These are phyloP conservation scores for Emergomyces orientalis DNA, from an alignment of 2,329 filamentous ascomycete species.

Conservation along the genomic window DNA sequence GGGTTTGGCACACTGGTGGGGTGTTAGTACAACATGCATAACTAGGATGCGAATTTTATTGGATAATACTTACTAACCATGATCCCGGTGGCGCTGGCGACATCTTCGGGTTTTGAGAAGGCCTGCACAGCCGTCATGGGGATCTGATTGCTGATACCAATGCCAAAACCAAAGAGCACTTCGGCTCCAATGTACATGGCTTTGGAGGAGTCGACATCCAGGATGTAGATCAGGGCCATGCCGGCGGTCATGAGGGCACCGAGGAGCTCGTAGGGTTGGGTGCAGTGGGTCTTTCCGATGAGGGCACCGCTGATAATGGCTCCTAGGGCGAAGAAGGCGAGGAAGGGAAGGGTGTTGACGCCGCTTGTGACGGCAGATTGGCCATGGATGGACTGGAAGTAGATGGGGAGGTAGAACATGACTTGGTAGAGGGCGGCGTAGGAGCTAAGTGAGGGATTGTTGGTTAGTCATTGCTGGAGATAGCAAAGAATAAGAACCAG, in stretches of 20 bases:
- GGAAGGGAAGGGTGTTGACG: constrained; percentile 17
- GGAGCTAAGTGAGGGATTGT: constrained; percentile 12
- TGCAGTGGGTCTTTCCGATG: constrained; percentile 12
- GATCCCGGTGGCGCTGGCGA: constrained; percentile 19
- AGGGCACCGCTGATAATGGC: too few species aligned
- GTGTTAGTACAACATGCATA: too few species aligned
- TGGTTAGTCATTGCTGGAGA: neutral
- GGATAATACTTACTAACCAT: constrained; percentile 12
- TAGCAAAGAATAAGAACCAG: too few species aligned
- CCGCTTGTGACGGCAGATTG: constrained; percentile 16
- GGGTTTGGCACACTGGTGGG: too few species aligned
- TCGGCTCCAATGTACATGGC: constrained; percentile 18
- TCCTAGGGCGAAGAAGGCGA: too few species aligned
- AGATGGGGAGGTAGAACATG: constrained; percentile 20
- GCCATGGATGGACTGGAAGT: constrained; percentile 19
- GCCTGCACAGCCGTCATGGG: constrained; percentile 19
- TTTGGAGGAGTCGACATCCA: constrained; percentile 13
- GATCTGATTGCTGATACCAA: constrained; percentile 20
- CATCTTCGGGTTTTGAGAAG: constrained; percentile 17
- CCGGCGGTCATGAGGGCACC: constrained; percentile 10
- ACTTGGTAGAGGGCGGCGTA: constrained; percentile 14
- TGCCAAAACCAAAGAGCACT: constrained; percentile 19
- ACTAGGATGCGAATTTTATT: too few species aligned
- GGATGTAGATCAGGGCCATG: constrained; percentile 12
- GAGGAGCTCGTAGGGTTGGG: constrained; percentile 13